Base-by-base conservation (phyloP, 2,329 filamentous ascomycete genomes). In the Colletotrichum higginsianum region DNA sequence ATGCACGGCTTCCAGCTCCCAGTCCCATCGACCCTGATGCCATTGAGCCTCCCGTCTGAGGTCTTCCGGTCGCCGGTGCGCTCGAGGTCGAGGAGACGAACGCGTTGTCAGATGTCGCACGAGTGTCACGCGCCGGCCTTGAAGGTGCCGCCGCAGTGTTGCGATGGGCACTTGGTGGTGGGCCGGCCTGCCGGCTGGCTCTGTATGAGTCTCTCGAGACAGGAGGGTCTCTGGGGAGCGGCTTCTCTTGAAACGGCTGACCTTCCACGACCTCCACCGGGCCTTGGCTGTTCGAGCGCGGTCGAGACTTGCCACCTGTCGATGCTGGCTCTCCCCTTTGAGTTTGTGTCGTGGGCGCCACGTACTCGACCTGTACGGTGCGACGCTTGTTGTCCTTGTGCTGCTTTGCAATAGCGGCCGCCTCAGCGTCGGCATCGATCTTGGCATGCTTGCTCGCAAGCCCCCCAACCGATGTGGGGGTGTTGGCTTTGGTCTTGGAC, bases 341-440 rank as follows among this genome's bases (percentile, higher is more conserved):
- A 0, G 96, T 98, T 78, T 96, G 91, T 7, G 94, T 97, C 35
- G 92, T 91, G 30, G 96, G 96, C 23, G 95, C 93, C 67, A 98
- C 96, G 81, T 99, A 99, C 84, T 99, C 96, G 73, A 99, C 94
- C 83, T 99, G 96, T 0, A 99, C 94, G 0, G 96, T 99, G 76
- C 95, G 91, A 68, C 96, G 91, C 83, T 98, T 98, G 77, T 93
- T 93, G 79, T 98, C 95, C 75, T 95, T 92, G 80, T 93, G 93
- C 52, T 90, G 88, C 77, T 91, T 91, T 40, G 89, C 84, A 53
- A 86, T 71, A 7, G 82, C 77, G 44, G 80, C 78, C 13, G 81
- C 84, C 73, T 92, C 89, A 8, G 89, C 85, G 49, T 93, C 90
- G 46, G 87, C 85, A 65, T 95, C 93, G 75, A 94, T 88, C 76